Evolutionary conservation across 2,329 filamentous ascomycete genomes (phyloP), one percentile per base, ranked within the genome.

Genomic region (Lecanosticta acicola): DNA sequence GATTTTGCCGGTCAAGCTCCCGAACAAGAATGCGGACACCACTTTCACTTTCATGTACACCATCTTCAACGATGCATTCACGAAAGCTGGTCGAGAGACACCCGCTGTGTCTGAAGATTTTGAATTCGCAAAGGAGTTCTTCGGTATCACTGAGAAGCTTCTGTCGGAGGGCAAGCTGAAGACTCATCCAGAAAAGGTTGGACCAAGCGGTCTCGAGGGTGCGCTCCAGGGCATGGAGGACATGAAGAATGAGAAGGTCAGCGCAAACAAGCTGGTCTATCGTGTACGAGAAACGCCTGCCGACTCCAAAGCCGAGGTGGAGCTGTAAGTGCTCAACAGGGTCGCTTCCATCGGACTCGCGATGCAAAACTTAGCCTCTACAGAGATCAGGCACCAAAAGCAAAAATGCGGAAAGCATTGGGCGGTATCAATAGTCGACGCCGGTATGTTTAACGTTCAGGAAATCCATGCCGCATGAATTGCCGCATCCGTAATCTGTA

Each of bases 181-280:
- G 61, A 59, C 64, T 7, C 73, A 76, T 55, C 68, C 66, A 9
- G 55, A 62, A 19, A 66, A 67, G 48, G 64, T 74, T 3, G 59
- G 68, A 9, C 40, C 57, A 18, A 64, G 68, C 11, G 73, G 74
- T 1, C 56, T 77, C 39, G 61, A 68, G 39, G 70, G 67, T 21
- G 64, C 74, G 9, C 46, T 71, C 21, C 67, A 70, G 17, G 73
- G 73, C 0, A 40, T 76, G 50, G 56, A 72, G 46, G 56, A 68
- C 40, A 50, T 76, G 57, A 69, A 65, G 59, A 56, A 68, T 24
- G 67, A 65, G 9, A 73, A 70, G 53, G 68, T 76, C 21, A 71
- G 67, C 47, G 71, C 67, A 2, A 61, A 65, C 48, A 76, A 76
- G 62, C 50, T 76, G 48, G 71, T 76, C 8, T 75, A 75, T 37